Evolutionary conservation across 768 basidiomycete genomes (phyloP).

Genomic region (Rossbeevera mucosa): DNA sequence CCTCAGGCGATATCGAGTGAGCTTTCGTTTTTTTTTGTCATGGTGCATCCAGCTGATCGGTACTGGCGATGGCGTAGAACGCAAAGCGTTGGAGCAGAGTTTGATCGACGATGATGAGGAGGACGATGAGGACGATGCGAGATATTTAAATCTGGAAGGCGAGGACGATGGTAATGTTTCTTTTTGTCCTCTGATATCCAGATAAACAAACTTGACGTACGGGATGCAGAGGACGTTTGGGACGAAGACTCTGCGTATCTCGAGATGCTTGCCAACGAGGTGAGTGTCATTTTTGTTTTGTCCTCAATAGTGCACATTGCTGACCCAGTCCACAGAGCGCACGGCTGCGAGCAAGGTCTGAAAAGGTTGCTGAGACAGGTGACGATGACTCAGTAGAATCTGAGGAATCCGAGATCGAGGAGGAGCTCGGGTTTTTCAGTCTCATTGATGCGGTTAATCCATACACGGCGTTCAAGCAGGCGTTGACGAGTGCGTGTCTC

Average conservation of each 20-base stretch:
- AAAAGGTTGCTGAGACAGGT: conserved; percentile 29
- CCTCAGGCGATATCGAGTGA: conserved; percentile 74
- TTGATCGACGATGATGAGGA: conserved; percentile 40
- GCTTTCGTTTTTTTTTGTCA: conserved; percentile 9
- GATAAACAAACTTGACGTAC: background rate
- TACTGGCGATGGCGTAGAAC: conserved; percentile 36
- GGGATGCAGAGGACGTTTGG: conserved; percentile 71
- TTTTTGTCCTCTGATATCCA: background rate
- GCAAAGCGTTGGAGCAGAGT: conserved; percentile 56
- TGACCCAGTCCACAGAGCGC: conserved; percentile 46
- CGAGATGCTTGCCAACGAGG: conserved; percentile 82
- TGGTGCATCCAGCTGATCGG: background rate
- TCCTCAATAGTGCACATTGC: background rate
- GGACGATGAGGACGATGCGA: conserved; percentile 47
- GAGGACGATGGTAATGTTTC: conserved; percentile 51
- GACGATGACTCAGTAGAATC: conserved; percentile 38
- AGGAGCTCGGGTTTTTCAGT: conserved; percentile 84
- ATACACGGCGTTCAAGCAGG: conserved; percentile 73
- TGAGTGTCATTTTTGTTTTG: conserved; percentile 25
- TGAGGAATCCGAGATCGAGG: conserved; percentile 62
- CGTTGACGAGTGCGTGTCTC: conserved; percentile 55
- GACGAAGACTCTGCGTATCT: conserved; percentile 87
- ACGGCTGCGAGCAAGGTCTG: conserved; percentile 62
- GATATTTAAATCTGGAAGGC: conserved; percentile 57
- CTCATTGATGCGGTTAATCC: conserved; percentile 76